phyloP scores from a whole-genome alignment of 129 eudicot genomes.

The Centrapalus pauciflorus region DNA sequence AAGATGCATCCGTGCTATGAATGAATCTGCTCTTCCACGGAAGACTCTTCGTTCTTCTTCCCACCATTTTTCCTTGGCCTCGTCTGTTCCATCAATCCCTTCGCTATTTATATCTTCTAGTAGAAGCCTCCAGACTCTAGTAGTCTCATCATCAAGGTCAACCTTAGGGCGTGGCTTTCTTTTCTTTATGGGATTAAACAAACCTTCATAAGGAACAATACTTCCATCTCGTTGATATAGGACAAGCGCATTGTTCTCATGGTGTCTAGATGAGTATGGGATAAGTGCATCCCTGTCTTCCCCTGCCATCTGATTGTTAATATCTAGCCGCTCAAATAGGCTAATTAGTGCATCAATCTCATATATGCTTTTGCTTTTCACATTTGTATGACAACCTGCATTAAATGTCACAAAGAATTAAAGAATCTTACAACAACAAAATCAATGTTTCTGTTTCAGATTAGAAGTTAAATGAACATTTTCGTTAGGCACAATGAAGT shows the following conservation, averaged over 20 bases:
- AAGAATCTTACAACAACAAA: neutral
- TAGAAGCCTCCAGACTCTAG: slow-evolving; percentile 86
- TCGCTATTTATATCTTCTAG: slow-evolving; percentile 77
- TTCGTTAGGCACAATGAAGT: neutral
- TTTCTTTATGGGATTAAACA: slow-evolving; percentile 49
- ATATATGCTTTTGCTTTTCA: slow-evolving; percentile 23
- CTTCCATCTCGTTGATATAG: slow-evolving; percentile 49
- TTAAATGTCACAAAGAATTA: slow-evolving; percentile 2
- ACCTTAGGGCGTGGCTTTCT: slow-evolving; percentile 75
- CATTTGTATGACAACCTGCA: slow-evolving; percentile 47
- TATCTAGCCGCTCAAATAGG: slow-evolving; percentile 40
- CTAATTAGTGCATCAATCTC: slow-evolving; percentile 37
- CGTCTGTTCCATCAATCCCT: slow-evolving; percentile 90
- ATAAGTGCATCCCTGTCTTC: slow-evolving; percentile 33
- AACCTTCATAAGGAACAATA: slow-evolving; percentile 58
- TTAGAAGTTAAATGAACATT: neutral
- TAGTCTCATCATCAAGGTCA: slow-evolving; percentile 96
- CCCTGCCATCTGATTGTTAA: slow-evolving; percentile 25
- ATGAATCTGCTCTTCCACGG: slow-evolving; percentile 79
- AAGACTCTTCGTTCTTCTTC: slow-evolving; percentile 88
- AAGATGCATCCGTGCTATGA: slow-evolving; percentile 97
- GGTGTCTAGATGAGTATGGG: slow-evolving; percentile 20
- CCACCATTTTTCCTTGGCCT: slow-evolving; percentile 93
- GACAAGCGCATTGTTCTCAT: slow-evolving; percentile 68
- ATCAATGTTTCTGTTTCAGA: neutral